Base-by-base conservation (phyloP, 1,284 basidiomycete species). In the Naganishia liquefaciens region DNA sequence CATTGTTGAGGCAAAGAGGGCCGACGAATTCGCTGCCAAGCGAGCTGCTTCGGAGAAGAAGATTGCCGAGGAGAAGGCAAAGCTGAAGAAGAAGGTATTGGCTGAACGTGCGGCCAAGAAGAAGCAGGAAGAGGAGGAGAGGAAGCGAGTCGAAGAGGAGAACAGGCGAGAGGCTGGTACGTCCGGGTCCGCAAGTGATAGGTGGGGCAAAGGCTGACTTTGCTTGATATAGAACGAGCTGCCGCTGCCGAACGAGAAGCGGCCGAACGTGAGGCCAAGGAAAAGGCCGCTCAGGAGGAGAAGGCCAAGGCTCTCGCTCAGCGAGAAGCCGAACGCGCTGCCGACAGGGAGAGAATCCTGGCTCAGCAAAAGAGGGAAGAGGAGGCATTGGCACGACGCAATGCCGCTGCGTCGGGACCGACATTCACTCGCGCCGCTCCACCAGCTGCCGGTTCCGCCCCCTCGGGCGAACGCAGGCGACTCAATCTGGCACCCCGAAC, bases 1-100 rank as follows among this genome's bases (percentile, higher is more conserved):
- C 51, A 81, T 77, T 17, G 82, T 96, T 63, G 79, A 87, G 58
- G 80, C 81, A 47, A 86, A 85, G 79, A 86, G 87, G 58, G 81
- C 83, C n/a, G 85, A 86, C 54, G 90, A 92, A 75, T 89, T 88
- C 72, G 82, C 86, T 63, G 84, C 83, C 75, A 85, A 82, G 70
- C 79, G 84, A 70, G 84, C 84, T 60, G 80, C 78, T 40, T 88
- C 93, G 3, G 73, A 81, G 68, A 81, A 80, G 75, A 91, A 88
- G 83, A 88, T 93, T 70, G 88, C 88, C 69, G 86, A 89, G 74
- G 94, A 95, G 80, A 96, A 94, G 83, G 84, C 84, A 58, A 88
- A 87, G 82, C 84, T 88, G 72, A 82, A 82, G 68, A 82, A 81
- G 64, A 78, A 80, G 13, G 76, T 89, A 42, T 69, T 86, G 23